These are phyloP conservation scores for Moricandia arvensis DNA, from an alignment of 345 rosid genomes.

Conservation along the genomic window DNA sequence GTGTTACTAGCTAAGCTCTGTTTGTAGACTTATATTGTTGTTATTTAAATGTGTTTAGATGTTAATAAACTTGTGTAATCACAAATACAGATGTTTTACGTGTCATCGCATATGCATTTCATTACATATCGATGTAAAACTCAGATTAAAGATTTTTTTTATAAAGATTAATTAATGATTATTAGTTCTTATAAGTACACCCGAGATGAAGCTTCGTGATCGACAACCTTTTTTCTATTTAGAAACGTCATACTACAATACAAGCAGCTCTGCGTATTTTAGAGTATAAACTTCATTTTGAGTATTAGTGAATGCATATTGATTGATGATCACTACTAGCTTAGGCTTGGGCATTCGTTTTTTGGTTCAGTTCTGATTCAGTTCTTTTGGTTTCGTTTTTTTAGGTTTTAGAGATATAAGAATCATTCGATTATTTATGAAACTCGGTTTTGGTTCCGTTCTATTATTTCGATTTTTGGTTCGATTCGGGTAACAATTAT, in stretches of 20 bases:
- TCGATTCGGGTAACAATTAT: too few species aligned
- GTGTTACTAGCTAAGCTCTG: conserved; percentile 18
- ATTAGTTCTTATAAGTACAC: conserved; percentile 4
- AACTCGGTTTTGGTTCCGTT: too few species aligned
- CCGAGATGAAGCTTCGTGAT: conserved; percentile 35
- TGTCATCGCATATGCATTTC: conserved; percentile 5
- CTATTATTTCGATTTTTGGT: too few species aligned
- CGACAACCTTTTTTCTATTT: conserved; percentile 12
- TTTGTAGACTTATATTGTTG: conserved; percentile 24
- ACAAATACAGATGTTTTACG: not conserved
- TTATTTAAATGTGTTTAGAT: not conserved
- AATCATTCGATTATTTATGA: too few species aligned
- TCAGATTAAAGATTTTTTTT: not conserved
- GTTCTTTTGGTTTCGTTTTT: too few species aligned
- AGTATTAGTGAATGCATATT: not conserved
- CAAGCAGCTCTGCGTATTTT: conserved; percentile 2
- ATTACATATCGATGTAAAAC: not conserved
- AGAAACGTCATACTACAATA: not conserved
- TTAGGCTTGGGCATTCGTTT: too few species aligned
- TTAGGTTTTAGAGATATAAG: too few species aligned
- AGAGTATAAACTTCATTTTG: not conserved
- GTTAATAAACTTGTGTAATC: conserved; percentile 3
- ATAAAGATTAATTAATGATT: conserved; percentile 10
- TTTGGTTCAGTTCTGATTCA: too few species aligned
- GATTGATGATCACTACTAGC: conserved; percentile 5